Base-by-base conservation (phyloP, 192 early-diverging fungal species). In the Backusella tarrabulga region DNA sequence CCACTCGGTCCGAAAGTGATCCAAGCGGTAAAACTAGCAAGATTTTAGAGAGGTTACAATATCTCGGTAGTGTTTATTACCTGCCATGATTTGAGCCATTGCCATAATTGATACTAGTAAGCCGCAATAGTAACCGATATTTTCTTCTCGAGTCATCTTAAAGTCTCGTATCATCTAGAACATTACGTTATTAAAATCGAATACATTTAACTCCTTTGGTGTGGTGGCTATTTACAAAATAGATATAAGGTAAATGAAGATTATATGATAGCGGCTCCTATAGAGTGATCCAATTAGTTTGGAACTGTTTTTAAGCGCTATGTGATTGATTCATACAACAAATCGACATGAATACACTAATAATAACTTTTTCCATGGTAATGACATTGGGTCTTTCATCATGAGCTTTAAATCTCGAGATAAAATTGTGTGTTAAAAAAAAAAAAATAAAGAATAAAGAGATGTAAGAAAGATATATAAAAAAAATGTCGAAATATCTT, bases 1-100 rank as follows among this genome's bases (percentile, higher is more conserved):
- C 94, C 67, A 92, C 86, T 29, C 90, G 84, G 77, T 96, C 95
- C 12, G 90, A 91, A 11, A 92, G 73, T 29, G 79, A 81, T 35
- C 90, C 90, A 89, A 90, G 91, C 15, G 82, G 79, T 76, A 90
- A 86, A 29, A 75, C 77, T 79, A 14, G 34, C n/a, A n/a, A 11
- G 19, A 52, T 26, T 29, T 63, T 32, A 32, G 29, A 32, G 1
- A 9, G 7, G 56, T 29, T 29, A 63, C 12, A 12, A 29, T 40
- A 63, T 50, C 46, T 50, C 19, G 46, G 29, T 63, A 63, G 26
- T 63, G 56, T 29, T 8, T 14, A 26, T 68, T 72, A 83, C 86
- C 85, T 17, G 85, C 85, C 34, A 80, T 56, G 1, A 85, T 79
- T 67, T 91, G 90, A 66, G 82, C 83, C 32, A 88, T 66, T 3